Conservation (phyloP, 352 stramenopile genomes). For the Phytophthora nicotianae region DNA sequence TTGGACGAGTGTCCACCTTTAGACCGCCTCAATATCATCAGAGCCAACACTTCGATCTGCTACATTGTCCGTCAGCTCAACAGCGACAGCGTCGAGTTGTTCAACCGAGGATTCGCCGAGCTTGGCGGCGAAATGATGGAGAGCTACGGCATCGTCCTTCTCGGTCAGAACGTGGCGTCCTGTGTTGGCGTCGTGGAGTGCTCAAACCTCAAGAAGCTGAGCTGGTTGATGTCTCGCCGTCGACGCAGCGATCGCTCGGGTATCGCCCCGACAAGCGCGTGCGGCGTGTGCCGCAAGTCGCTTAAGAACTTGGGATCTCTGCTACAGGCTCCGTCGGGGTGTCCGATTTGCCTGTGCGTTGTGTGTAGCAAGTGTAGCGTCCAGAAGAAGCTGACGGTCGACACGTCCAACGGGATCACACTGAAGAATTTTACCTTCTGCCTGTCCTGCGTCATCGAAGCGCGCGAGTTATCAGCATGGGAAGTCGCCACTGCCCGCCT, state of each 20-base stretch:
- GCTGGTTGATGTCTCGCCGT: slow-evolving; percentile 46
- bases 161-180: slow-evolving; percentile 37
- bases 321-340: slow-evolving; percentile 22
- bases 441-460: slow-evolving; percentile 11
- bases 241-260: slow-evolving; percentile 17
- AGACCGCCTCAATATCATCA: slow-evolving; percentile 39
- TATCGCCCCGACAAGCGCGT: slow-evolving; percentile 11
- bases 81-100: slow-evolving; percentile 47
- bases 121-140: slow-evolving; percentile 46
- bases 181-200: slow-evolving; percentile 43
- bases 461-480: background rate
- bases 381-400: slow-evolving; percentile 45
- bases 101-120: slow-evolving; percentile 52
- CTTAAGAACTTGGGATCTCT: slow-evolving; percentile 32
- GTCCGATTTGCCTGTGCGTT: slow-evolving; percentile 32
- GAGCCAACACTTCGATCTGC: slow-evolving; percentile 45
- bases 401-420: slow-evolving; percentile 39
- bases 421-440: slow-evolving; percentile 60
- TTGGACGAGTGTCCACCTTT: slow-evolving; percentile 31
- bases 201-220: slow-evolving; percentile 63
- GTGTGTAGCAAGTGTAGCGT: slow-evolving; percentile 54
- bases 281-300: slow-evolving; percentile 29
- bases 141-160: slow-evolving; percentile 39
- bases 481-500: background rate
- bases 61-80: slow-evolving; percentile 47